Evolutionary conservation across 78 protist genomes (phyloP), one percentile per base, ranked within the genome.

Genomic region (Emiliania huxleyi): DNA sequence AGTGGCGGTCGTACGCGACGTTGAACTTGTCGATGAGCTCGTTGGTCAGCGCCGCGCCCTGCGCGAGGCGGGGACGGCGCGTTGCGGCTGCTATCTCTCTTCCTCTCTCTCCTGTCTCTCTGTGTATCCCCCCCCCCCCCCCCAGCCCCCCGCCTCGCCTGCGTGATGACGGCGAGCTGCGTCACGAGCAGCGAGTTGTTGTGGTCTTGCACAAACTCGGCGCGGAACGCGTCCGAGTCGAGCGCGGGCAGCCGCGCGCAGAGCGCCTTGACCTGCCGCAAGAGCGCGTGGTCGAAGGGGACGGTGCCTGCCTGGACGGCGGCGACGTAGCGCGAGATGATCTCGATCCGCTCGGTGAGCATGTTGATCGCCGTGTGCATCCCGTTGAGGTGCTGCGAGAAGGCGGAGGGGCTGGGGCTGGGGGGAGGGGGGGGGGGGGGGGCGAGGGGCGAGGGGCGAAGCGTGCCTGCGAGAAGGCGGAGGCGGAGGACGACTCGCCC

Each of bases 171-270:
- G 35, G 96, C 93, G n/a, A 97, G 77, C 94, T 97, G 97, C 0
- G 98, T 95, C 5, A 96, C 91, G 69, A 97, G 94, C 75, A 97
- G 91, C 23, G 94, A 88, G 84, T 97, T 97, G 92, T 96, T 96
- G 95, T 37, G 94, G 37, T 81, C 84, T 1, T 26, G 15, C 40
- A 91, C 0, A 91, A 91, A 91, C 3, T 56, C 91, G 15, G 8
- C 55, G 29, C 23, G 46, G 79, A 94, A 56, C 8, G 77, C 21
- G 33, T 26, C 46, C 40, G 94, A 35, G 55, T 95, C 89, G 40
- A 96, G 49, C 0, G 97, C 69, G 75, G 97, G 97, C 42, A 96
- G 96, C 52, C 87, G 92, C 23, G 90, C 85, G 75, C 96, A 96
- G 33, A 96, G 90, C 11, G 81, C 0, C 83, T 49, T 44, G 79